Evolutionary conservation across 495 filamentous ascomycete genomes (phyloP).

Genomic region (Podospora sp.): DNA sequence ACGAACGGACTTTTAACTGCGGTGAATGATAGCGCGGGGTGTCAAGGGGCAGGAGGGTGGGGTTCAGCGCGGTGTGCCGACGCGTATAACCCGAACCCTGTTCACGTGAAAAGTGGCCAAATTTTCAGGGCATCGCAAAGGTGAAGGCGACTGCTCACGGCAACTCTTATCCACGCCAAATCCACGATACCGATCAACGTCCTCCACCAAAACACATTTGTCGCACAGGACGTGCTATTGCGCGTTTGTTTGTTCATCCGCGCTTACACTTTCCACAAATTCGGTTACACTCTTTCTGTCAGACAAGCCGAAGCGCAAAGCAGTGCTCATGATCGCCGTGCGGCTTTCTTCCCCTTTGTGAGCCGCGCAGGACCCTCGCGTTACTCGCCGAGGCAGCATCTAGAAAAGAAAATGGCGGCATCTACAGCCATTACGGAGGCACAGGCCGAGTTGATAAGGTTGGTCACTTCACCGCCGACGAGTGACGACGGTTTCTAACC

Average conservation of each 20-base stretch:
- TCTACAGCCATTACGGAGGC: constrained; percentile 32
- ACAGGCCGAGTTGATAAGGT: constrained; percentile 45
- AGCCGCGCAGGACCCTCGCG: constrained; percentile 18
- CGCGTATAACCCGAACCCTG: neutral
- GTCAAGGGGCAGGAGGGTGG: neutral
- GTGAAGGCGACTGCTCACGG: neutral
- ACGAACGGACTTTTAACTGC: neutral
- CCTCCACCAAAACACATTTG: neutral
- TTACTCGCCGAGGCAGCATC: constrained; percentile 17
- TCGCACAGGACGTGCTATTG: neutral
- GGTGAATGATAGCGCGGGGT: neutral
- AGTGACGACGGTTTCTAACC: constrained; percentile 25
- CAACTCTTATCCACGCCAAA: neutral
- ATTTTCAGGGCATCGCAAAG: constrained; percentile 8
- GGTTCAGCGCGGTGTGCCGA: neutral
- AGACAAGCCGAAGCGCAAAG: neutral
- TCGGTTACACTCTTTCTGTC: neutral
- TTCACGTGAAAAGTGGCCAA: constrained; percentile 8
- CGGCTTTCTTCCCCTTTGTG: neutral
- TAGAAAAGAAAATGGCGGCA: constrained; percentile 32
- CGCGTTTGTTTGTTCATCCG: neutral
- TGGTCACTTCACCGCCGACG: neutral
- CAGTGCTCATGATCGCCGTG: constrained; percentile 11
- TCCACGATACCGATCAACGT: neutral
- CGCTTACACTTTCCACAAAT: neutral